phyloP scores from a whole-genome alignment of 2,329 filamentous ascomycete genomes.

The Arthroderma uncinatum region DNA sequence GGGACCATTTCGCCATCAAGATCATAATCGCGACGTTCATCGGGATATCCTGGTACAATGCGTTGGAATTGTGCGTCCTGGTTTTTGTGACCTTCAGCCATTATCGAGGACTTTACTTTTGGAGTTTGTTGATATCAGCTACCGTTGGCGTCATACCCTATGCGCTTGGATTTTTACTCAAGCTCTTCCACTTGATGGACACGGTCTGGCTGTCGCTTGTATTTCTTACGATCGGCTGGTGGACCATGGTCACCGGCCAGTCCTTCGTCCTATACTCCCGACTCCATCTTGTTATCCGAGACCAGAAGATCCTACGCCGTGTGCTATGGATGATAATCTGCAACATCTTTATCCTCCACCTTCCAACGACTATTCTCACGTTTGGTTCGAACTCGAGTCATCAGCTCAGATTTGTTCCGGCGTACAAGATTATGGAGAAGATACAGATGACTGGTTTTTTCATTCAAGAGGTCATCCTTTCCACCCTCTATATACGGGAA shows the following conservation, averaged over 20 bases:
- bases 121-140: constrained; percentile 37
- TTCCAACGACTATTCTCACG: constrained; percentile 28
- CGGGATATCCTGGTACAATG: constrained; percentile 41
- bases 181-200: constrained; percentile 33
- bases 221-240: constrained; percentile 28
- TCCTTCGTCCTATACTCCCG: constrained; percentile 33
- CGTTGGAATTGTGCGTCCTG: constrained; percentile 39
- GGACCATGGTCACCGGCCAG: constrained; percentile 30
- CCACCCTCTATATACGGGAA: constrained; percentile 42
- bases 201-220: constrained; percentile 31
- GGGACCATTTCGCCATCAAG: constrained; percentile 27
- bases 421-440: constrained; percentile 34
- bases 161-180: constrained; percentile 36
- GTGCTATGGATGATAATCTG: constrained; percentile 31
- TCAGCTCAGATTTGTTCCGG: constrained; percentile 19
- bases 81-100: constrained; percentile 40
- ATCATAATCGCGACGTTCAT: constrained; percentile 39
- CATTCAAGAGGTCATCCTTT: constrained; percentile 40
- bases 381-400: constrained; percentile 22
- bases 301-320: constrained; percentile 21
- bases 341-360: constrained; percentile 26
- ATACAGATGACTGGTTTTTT: constrained; percentile 42
- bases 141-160: constrained; percentile 33
- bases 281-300: constrained; percentile 29
- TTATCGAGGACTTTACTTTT: constrained; percentile 41